Conservation (phyloP, 306 rosid genomes). For the Fragaria vesca region DNA sequence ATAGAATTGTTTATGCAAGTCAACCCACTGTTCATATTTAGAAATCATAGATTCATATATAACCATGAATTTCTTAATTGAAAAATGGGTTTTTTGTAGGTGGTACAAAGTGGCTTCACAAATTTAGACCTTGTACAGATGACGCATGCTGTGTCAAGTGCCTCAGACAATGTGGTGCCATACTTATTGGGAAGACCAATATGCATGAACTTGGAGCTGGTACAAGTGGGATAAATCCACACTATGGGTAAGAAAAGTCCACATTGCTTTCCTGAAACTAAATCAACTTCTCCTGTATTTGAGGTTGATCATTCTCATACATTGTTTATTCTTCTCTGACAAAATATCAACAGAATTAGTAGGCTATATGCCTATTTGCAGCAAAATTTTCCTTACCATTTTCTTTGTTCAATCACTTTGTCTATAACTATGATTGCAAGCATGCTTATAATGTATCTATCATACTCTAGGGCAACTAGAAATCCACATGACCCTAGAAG, state of each 20-base stretch:
- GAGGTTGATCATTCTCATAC: background rate
- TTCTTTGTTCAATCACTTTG: background rate
- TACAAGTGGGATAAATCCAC: slow-evolving; percentile 94
- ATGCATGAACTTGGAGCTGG: slow-evolving; percentile 99
- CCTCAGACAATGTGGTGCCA: slow-evolving; percentile 70
- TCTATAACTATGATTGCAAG: background rate
- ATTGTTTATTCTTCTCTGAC: background rate
- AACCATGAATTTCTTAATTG: background rate
- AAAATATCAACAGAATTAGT: background rate
- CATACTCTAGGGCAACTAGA: slow-evolving; percentile 64
- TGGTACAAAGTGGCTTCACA: slow-evolving; percentile 92
- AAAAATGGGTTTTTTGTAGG: slow-evolving; percentile 44
- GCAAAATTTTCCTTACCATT: background rate
- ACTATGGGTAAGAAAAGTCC: slow-evolving; percentile 63
- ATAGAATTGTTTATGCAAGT: background rate
- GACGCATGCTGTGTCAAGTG: slow-evolving; percentile 85
- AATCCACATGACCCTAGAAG: slow-evolving; percentile 62
- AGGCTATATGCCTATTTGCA: background rate
- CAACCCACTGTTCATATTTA: background rate
- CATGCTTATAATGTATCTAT: background rate
- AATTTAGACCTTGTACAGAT: slow-evolving; percentile 58
- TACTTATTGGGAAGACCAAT: slow-evolving; percentile 88
- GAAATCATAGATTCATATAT: no score
- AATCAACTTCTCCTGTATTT: background rate
- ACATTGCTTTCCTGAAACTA: slow-evolving; percentile 1